Percentiles rank a stretch among this genome's conserved stretches.
phyloP scores from a whole-genome alignment of 345 rosid genomes.

The Bretschneidera sinensis region DNA sequence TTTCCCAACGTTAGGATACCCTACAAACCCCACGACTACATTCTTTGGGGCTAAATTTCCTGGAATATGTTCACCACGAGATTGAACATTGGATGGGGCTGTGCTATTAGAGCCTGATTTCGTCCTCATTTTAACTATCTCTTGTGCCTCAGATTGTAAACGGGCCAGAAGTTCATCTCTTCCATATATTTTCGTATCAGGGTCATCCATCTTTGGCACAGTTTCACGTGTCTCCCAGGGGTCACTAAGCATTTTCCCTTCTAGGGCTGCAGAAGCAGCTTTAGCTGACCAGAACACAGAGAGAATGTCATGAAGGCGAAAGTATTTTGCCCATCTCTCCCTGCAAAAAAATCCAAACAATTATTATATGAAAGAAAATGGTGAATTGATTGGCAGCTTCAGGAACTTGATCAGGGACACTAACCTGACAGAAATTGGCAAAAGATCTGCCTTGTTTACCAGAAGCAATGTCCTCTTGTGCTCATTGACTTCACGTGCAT shows the following conservation, averaged over 20 bases:
- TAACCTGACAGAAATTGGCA: slow-evolving; percentile 71
- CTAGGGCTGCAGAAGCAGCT: slow-evolving; percentile 72
- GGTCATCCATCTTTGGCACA: slow-evolving; percentile 34
- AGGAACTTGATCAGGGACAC: slow-evolving; percentile 1
- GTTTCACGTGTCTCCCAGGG: slow-evolving; percentile 31
- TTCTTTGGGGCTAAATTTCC: slow-evolving; percentile 25
- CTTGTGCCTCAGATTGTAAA: slow-evolving; percentile 70
- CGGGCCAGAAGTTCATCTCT: slow-evolving; percentile 79
- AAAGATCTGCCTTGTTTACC: slow-evolving; percentile 92
- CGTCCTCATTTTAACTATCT: slow-evolving; percentile 53
- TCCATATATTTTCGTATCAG: slow-evolving; percentile 59
- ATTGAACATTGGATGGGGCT: slow-evolving; percentile 23
- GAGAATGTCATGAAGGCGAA: slow-evolving; percentile 46
- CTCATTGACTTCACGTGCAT: slow-evolving; percentile 72
- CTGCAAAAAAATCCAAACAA: slow-evolving; percentile 31
- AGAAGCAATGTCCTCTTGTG: slow-evolving; percentile 80
- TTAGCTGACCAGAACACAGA: slow-evolving; percentile 93
- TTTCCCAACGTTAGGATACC: slow-evolving; percentile 95
- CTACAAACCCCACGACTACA: slow-evolving; percentile 84
- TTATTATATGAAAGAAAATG: slow-evolving; percentile 9
- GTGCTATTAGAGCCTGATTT: slow-evolving; percentile 30
- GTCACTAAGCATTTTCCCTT: slow-evolving; percentile 53
- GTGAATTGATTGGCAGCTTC: not conserved
- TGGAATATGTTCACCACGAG: slow-evolving; percentile 15
- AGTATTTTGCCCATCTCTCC: slow-evolving; percentile 80